Conservation (phyloP, 441 rosid species). For the Pelargonium citronellum region DNA sequence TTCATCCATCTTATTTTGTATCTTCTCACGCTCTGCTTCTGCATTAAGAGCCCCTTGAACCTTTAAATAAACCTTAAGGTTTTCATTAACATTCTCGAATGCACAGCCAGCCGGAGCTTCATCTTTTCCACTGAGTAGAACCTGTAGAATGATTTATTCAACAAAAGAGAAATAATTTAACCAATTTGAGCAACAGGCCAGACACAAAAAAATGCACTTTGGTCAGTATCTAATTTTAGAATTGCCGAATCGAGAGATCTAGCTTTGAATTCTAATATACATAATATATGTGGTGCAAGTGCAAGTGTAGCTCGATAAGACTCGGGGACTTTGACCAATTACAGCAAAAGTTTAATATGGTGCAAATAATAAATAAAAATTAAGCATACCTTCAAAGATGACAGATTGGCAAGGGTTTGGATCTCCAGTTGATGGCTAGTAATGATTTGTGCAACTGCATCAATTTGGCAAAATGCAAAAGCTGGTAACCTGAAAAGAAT, state of each 20-base stretch:
- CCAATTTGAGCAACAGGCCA: background rate
- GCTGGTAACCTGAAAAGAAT: constrained; percentile 57
- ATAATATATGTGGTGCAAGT: background rate
- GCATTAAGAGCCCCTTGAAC: constrained; percentile 57
- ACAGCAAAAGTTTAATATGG: background rate
- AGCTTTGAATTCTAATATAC: too few relatives aligned
- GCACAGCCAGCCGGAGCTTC: constrained; percentile 70
- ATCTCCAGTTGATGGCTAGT: constrained; percentile 56
- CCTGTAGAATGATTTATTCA: constrained; percentile 34
- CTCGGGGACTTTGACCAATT: background rate
- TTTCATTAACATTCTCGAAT: constrained; percentile 74
- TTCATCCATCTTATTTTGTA: constrained; percentile 61
- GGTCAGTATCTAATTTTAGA: background rate
- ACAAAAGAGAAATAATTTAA: background rate
- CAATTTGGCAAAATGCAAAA: constrained; percentile 60
- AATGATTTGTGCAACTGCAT: constrained; percentile 42
- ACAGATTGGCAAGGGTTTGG: constrained; percentile 56
- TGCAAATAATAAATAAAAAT: background rate
- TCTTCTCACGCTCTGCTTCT: constrained; percentile 62
- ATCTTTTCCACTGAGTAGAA: constrained; percentile 53
- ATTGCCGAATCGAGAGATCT: background rate
- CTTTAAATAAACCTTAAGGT: constrained; percentile 69
- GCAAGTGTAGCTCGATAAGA: too few relatives aligned
- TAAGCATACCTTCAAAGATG: constrained; percentile 51
- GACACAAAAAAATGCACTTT: background rate